phyloP scores from a whole-genome alignment of 2,329 filamentous ascomycete species.

The Cercospora nicotianae region DNA sequence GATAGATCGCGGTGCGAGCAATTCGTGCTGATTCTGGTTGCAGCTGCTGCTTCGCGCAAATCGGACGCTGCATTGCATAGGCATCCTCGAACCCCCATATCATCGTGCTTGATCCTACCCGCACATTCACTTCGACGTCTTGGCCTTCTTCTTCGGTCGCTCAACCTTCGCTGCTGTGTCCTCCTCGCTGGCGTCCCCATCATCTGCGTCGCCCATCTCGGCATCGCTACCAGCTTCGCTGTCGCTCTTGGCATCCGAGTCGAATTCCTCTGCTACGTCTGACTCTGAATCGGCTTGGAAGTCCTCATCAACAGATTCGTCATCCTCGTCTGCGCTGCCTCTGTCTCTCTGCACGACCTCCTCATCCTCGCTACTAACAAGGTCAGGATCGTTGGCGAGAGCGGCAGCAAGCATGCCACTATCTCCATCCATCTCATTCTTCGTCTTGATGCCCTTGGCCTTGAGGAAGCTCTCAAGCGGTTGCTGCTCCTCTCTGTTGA shows the following conservation, averaged over 20 bases:
- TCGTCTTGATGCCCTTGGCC: slow-evolving; percentile 88
- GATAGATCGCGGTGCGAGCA: background rate
- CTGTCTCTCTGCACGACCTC: slow-evolving; percentile 76
- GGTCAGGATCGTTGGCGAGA: slow-evolving; percentile 72
- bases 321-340: slow-evolving; percentile 92
- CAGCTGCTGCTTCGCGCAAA: background rate
- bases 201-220: slow-evolving; percentile 60
- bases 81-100: background rate
- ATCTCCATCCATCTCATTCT: slow-evolving; percentile 98
- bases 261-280: slow-evolving; percentile 94
- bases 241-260: slow-evolving; percentile 85
- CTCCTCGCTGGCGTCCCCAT: slow-evolving; percentile 44
- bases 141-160: slow-evolving; percentile 65
- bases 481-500: slow-evolving; percentile 96
- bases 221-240: slow-evolving; percentile 65
- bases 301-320: slow-evolving; percentile 93
- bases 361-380: slow-evolving; percentile 77
- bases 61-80: background rate
- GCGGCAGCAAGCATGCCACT: slow-evolving; percentile 71
- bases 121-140: slow-evolving; percentile 42
- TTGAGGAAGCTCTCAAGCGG: slow-evolving; percentile 98
- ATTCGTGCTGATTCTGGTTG: background rate
- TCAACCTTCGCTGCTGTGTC: slow-evolving; percentile 56
- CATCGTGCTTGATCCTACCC: background rate
- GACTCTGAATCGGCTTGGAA: slow-evolving; percentile 90